Evolutionary conservation across 31 red algal genomes (phyloP), one percentile per base, ranked within the genome.

Genomic region (Odonthalia washingtoniensis): DNA sequence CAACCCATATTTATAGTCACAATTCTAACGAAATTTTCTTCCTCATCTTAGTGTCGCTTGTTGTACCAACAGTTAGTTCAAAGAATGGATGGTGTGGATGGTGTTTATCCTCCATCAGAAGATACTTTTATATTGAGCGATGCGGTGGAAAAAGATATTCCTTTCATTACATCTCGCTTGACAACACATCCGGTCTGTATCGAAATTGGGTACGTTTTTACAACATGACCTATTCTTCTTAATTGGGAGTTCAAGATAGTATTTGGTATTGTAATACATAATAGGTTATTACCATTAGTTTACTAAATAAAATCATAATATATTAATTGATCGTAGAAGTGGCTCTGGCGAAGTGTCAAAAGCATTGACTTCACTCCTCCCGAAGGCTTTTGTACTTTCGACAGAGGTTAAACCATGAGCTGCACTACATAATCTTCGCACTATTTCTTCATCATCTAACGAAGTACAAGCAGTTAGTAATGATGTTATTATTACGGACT

Each of bases 61-160:
- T n/a, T n/a, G n/a, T n/a, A n/a, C n/a, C n/a, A n/a, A n/a, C n/a
- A n/a, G n/a, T n/a, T n/a, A n/a, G n/a, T n/a, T n/a, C n/a, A n/a
- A n/a, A n/a, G n/a, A n/a, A 92, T 92, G 90, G 84, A 93, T 63
- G 91, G 91, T 24, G 91, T 87, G 17, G 93, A 90, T 83, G 86
- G 82, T n/a, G 94, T 96, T 12, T 96, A 96, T 70, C 95, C 95
- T 6, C 70, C 95, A 45, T 79, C 77, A 27, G 95, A 96, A 65
- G 95, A 96, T 82, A 93, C 95, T 16, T 86, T 85, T 75, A 78
- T 96, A 46, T 78, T 96, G 0, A 89, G 92, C 32, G 95, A 96
- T 52, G 95, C 86, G 14, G 65, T 96, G 36, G 2, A 84, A 12
- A 82, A 80, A 24, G 95, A 96, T 40, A 72, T 61, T 5, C 17